Evolutionary conservation across 2,329 filamentous ascomycete genomes (phyloP), one percentile per base, ranked within the genome.

Genomic region (Lecanicillium sp.): DNA sequence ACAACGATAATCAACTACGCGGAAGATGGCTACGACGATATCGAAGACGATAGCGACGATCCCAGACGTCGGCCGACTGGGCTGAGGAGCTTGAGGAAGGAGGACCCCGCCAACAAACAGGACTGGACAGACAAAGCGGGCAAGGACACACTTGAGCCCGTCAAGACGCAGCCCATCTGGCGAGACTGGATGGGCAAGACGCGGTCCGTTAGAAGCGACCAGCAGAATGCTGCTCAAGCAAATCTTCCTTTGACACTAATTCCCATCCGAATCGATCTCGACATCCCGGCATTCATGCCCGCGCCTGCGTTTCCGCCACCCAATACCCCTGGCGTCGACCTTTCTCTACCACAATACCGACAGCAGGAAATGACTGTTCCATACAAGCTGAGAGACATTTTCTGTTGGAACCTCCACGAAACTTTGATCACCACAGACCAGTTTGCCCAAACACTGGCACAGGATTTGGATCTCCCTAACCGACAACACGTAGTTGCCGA

Each of bases 1-100:
- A 96, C 92, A 2, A 92, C 86, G 25, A 85, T 90, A 46, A 92
- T 96, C 64, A 98, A 95, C 65, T 98, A 98, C 57, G 90, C 92
- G 17, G 92, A 98, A 58, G 90, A 96, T 58, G 89, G 89, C 33
- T 94, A 83, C 55, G 90, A 95, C 48, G 88, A 90, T 53, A 61
- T 76, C 41, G 75, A 79, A 28, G 75, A 81, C 40, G 84, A 87
- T 45, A 81, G 84, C 35, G 83, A 87, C 45, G 83, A 86, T 40
- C 71, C 76, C 43, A 76, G 86, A 46, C 80, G 90, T 46, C 81
- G 82, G 2, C 84, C 85, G 11, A 94, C 88, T 1, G 88, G 89
- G 5, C 59, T 95, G 59, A 81, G 89, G 50, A 95, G 83, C 53
- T 62, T 89, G 53, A 78, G 87, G 52, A 79, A 84, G 50, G 84